phyloP scores from a whole-genome alignment of 768 basidiomycete genomes.

The Tricholoma furcatifolium region DNA sequence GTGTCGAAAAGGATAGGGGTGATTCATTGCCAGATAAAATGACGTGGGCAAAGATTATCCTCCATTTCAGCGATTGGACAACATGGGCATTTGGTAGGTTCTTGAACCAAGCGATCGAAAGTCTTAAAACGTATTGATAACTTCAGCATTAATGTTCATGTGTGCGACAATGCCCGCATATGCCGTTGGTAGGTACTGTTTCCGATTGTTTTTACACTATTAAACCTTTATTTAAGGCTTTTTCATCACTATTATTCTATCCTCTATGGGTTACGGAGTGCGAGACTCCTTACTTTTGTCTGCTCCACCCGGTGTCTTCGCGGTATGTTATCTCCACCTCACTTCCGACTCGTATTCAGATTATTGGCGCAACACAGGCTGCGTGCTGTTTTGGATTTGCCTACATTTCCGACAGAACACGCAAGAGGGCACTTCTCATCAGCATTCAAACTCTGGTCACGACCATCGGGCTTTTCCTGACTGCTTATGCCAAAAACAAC shows the following conservation, averaged over 20 bases:
- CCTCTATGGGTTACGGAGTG: conserved; percentile 31
- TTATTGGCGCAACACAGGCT: conserved; percentile 22
- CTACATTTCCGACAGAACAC: conserved; percentile 35
- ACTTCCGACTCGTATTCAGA: background rate
- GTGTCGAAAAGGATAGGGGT: conserved; percentile 36
- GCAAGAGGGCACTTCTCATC: conserved; percentile 32
- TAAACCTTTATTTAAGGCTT: conserved; percentile 11
- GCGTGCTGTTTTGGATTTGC: conserved; percentile 35
- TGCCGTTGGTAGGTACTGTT: conserved; percentile 24
- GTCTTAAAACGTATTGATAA: background rate
- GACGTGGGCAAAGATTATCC: conserved; percentile 27
- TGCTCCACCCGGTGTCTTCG: conserved; percentile 34
- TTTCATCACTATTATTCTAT: conserved; percentile 36
- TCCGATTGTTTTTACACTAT: background rate
- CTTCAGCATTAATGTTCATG: conserved; percentile 36
- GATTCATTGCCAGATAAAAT: conserved; percentile 36
- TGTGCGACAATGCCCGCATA: conserved; percentile 36
- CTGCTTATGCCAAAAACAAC: conserved; percentile 26
- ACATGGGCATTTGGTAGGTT: conserved; percentile 34
- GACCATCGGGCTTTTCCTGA: conserved; percentile 31
- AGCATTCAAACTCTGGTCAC: conserved; percentile 29
- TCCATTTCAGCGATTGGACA: conserved; percentile 35
- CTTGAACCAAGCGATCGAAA: background rate
- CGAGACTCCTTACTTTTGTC: conserved; percentile 30
- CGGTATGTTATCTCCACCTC: conserved; percentile 17